Base-by-base conservation (phyloP, 352 stramenopile genomes). In the Pythium biforme region DNA sequence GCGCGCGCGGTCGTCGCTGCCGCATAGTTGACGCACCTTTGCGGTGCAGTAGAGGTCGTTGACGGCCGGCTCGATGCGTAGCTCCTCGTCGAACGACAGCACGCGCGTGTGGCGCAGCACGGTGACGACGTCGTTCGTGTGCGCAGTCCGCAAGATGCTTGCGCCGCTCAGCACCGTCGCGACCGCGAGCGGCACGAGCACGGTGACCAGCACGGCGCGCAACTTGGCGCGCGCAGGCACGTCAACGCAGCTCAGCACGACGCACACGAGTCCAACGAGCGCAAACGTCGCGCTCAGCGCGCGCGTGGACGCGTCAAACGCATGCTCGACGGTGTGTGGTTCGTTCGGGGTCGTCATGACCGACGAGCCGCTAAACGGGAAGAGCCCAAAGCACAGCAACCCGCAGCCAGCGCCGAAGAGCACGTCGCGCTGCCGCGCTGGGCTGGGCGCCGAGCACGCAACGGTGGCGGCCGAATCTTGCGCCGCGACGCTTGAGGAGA, bases 401-500 rank as follows among this genome's bases (percentile, higher is more conserved):
- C 65, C 69, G 20, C 69, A 70, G 37, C 69, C 65, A 19, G 60
- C 49, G n/a, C 56, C 60, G 43, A 70, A 76, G 40, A 76, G 65
- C 59, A 73, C 69, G 34, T 73, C 65, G 26, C 69, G 69, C 25
- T 64, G 57, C 23, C 57, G 48, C 27, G 64, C 46, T 0, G 64
- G 27, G 4, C 49, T n/a, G 19, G 11, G 26, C 48, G 47, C 7
- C 25, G 25, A 14, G 26, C 47, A 53, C 25, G 37, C 11, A n/a
- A n/a, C n/a, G n/a, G n/a, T n/a, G n/a, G 25, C 25, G 6, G 25
- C 10, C 26, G 47, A 22, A 7, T 51, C 45, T 0, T 51, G 45
- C 10, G 7, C 1, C 22, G 5, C 23, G 1, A 8, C 4, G 45
- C 10, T 11, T 15, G 3, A 8, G 4, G 31, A 37, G 31, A 11